Percentiles rank a stretch among this genome's conserved stretches.
phyloP scores from a whole-genome alignment of 2,329 filamentous ascomycete species.

The Xylaria sp. region DNA sequence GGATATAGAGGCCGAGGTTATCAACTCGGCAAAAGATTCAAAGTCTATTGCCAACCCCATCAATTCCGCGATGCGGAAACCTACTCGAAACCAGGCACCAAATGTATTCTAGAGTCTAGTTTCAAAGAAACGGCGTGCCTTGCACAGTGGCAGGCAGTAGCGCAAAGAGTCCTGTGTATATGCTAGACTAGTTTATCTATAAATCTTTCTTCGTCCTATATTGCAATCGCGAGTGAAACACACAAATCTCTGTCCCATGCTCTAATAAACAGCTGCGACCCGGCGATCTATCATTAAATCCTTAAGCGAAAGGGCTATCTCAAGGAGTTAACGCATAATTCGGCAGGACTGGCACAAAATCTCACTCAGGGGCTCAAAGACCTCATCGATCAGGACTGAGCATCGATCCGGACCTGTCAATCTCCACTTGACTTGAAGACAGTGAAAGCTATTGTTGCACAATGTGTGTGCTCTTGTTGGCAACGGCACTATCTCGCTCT shows the following conservation, averaged over 20 bases:
- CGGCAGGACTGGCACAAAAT: background rate
- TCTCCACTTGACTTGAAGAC: background rate
- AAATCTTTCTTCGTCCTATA: too few species aligned
- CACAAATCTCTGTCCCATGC: background rate
- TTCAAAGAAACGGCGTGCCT: background rate
- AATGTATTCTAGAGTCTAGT: background rate
- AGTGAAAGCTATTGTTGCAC: background rate
- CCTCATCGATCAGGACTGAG: background rate
- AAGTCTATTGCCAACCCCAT: too few species aligned
- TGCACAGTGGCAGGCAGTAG: background rate
- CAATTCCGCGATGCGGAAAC: background rate
- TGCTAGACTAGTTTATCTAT: background rate
- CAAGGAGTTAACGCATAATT: background rate
- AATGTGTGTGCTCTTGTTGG: background rate
- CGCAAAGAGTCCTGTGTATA: background rate
- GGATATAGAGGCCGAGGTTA: too few species aligned
- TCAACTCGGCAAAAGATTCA: too few species aligned
- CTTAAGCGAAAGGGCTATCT: background rate
- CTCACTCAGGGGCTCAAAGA: background rate
- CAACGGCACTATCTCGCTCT: background rate
- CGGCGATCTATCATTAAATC: background rate
- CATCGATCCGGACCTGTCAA: background rate
- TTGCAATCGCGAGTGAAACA: background rate
- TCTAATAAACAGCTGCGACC: background rate
- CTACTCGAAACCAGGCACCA: background rate